These are phyloP conservation scores for Trichophyton schoenleinii DNA, from an alignment of 2,329 filamentous ascomycete genomes.

Conservation along the genomic window DNA sequence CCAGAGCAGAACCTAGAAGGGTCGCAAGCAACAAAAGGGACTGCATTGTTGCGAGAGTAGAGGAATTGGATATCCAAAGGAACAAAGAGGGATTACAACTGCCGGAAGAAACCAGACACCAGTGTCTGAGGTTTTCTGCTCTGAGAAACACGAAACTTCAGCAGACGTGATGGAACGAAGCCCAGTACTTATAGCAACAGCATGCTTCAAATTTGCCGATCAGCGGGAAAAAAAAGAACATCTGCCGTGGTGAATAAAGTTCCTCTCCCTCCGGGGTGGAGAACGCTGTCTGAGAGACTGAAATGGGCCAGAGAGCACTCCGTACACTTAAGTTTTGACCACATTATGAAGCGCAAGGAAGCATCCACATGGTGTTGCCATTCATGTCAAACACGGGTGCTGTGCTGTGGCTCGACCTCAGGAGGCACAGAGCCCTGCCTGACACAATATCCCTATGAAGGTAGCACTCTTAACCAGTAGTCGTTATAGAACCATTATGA, in stretches of 20 bases:
- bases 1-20: conserved; percentile 9
- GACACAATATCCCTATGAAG: not conserved
- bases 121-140: not conserved
- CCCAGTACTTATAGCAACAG: not conserved
- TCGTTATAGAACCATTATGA: no score
- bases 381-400: not conserved
- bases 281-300: not conserved
- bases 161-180: not conserved
- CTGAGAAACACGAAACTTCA: not conserved
- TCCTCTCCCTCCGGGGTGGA: not conserved
- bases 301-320: not conserved
- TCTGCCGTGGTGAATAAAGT: not conserved
- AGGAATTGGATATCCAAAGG: not conserved
- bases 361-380: not conserved
- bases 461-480: no score
- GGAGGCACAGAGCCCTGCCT: not conserved
- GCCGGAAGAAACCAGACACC: not conserved
- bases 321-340: not conserved
- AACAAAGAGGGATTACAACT: not conserved
- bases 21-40: conserved; percentile 10
- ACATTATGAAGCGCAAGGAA: not conserved
- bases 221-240: not conserved
- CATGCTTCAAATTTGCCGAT: not conserved
- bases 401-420: not conserved
- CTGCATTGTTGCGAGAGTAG: conserved; percentile 8